Percentiles rank a stretch among this genome's conserved stretches.
Conservation (phyloP, 1,139 yeast genomes). For the Kurtzmaniella quercitrusa region DNA sequence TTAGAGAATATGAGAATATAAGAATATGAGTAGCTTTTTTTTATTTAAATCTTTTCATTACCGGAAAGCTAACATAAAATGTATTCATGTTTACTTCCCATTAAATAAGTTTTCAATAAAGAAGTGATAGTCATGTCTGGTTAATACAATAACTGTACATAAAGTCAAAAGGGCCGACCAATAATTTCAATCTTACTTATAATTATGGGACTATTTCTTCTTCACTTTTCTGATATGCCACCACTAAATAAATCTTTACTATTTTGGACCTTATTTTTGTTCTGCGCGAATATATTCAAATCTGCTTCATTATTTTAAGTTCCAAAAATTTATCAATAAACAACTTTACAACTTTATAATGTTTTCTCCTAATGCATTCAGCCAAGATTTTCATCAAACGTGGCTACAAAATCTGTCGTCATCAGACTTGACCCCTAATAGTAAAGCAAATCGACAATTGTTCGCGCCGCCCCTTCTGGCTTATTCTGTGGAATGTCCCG, state of each 20-base stretch:
- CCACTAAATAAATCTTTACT: background rate
- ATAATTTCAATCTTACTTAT: background rate
- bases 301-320: too few relatives aligned
- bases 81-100: too few relatives aligned
- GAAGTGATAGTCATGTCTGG: too few relatives aligned
- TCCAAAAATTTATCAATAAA: too few relatives aligned
- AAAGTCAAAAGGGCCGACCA: too few relatives aligned
- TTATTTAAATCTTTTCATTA: too few relatives aligned
- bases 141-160: too few relatives aligned
- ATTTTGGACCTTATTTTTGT: background rate
- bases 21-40: too few relatives aligned
- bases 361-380: conserved; percentile 45
- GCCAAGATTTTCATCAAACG: conserved; percentile 39
- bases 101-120: too few relatives aligned
- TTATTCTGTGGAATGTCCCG: conserved; percentile 50
- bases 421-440: conserved; percentile 1
- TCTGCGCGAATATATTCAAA: background rate
- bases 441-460: conserved; percentile 12
- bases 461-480: conserved; percentile 54
- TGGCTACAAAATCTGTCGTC: conserved; percentile 27
- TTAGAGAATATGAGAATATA: too few relatives aligned
- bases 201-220: background rate
- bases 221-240: background rate
- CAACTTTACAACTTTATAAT: conserved; percentile 15
- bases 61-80: too few relatives aligned